phyloP scores from a whole-genome alignment of 345 rosid species.

The Eucalyptus victrix region DNA sequence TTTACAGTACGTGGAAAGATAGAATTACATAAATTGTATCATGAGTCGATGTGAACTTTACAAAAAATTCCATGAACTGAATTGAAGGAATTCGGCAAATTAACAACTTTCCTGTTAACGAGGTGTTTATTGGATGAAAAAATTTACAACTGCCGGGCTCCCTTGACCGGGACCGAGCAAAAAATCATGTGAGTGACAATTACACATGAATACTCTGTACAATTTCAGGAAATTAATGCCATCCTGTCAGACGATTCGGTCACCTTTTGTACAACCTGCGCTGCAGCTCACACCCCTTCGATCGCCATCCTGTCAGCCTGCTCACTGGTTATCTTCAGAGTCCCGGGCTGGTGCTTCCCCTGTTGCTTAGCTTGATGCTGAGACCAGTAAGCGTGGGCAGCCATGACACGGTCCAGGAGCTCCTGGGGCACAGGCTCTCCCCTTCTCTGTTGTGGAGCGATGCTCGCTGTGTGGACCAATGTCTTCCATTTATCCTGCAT shows the following conservation, averaged over 20 bases:
- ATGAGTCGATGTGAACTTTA: neutral
- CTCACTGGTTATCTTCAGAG: slow-evolving; percentile 2
- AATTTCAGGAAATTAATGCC: neutral
- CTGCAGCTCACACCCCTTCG: slow-evolving; percentile 3
- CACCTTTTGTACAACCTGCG: neutral
- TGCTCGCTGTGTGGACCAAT: slow-evolving; percentile 88
- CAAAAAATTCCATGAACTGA: slow-evolving; percentile 1
- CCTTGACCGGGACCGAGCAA: slow-evolving; percentile 4
- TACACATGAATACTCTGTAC: slow-evolving; percentile 26
- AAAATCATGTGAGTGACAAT: slow-evolving; percentile 27
- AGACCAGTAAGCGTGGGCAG: slow-evolving; percentile 76
- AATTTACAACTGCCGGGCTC: slow-evolving; percentile 33
- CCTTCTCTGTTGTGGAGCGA: slow-evolving; percentile 83
- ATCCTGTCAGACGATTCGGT: slow-evolving; percentile 1
- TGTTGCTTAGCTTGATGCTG: slow-evolving; percentile 72
- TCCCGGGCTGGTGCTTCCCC: slow-evolving; percentile 28
- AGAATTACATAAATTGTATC: neutral
- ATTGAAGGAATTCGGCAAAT: neutral
- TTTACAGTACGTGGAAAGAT: neutral
- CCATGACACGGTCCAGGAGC: slow-evolving; percentile 78
- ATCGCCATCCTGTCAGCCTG: neutral
- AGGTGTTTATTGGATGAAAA: slow-evolving; percentile 17
- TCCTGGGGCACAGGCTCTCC: slow-evolving; percentile 98
- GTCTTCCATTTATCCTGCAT: slow-evolving; percentile 99
- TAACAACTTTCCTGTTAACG: neutral